Evolutionary conservation across 805 yeast species (phyloP).

Genomic region (Tetrapisispora phaffii): DNA sequence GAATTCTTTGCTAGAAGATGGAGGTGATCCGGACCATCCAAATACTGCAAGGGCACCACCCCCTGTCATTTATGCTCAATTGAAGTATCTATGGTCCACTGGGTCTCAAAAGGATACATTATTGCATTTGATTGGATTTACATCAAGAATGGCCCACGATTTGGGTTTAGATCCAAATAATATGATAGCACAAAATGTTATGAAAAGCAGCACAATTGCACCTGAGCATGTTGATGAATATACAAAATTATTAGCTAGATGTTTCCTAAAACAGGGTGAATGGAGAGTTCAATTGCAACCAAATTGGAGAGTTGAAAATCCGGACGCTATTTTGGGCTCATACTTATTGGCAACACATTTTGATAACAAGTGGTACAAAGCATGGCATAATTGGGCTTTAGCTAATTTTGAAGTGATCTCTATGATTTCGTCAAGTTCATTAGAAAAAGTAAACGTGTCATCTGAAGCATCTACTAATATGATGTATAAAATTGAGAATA

Average conservation of each 20-base stretch:
- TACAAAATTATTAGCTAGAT: constrained; percentile 79
- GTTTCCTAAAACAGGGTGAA: constrained; percentile 95
- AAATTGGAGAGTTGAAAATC: constrained; percentile 69
- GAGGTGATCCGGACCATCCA: constrained; percentile 43
- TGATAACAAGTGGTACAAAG: constrained; percentile 89
- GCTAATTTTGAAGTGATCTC: constrained; percentile 95
- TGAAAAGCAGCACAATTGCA: constrained; percentile 39
- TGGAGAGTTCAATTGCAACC: constrained; percentile 84
- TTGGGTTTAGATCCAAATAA: constrained; percentile 80
- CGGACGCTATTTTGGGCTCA: constrained; percentile 83
- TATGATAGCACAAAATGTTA: constrained; percentile 75
- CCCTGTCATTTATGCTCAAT: constrained; percentile 91
- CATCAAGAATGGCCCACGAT: constrained; percentile 82
- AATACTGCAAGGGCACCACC: constrained; percentile 80
- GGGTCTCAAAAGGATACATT: constrained; percentile 84
- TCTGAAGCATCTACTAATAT: constrained; percentile 7
- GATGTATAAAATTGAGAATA: constrained; percentile 14
- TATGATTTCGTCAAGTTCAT: constrained; percentile 32
- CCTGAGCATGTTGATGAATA: constrained; percentile 70
- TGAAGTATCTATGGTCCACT: constrained; percentile 94
- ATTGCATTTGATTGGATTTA: constrained; percentile 76
- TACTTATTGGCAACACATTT: constrained; percentile 90
- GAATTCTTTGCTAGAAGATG: constrained; percentile 67
- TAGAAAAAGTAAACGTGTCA: constrained; percentile 14
- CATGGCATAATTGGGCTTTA: constrained; percentile 99